phyloP scores from a whole-genome alignment of 1,139 yeast species.

The Hansenula lynferdii region DNA sequence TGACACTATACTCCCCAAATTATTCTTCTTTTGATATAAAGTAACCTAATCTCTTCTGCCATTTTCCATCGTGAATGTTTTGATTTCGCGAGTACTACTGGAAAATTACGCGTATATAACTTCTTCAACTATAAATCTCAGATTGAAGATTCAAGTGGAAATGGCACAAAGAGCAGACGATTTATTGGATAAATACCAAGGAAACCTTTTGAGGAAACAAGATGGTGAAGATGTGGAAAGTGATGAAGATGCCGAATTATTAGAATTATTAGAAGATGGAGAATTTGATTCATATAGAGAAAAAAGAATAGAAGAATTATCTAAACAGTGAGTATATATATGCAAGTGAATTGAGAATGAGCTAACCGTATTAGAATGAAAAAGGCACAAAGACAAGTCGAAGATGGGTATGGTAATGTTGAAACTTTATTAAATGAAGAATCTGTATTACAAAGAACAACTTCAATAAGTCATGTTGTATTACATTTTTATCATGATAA shows the following conservation, averaged over 20 bases:
- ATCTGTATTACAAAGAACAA: constrained; percentile 47
- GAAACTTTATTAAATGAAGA: constrained; percentile 44
- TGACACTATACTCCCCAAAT: no score
- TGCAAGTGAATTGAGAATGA: no score
- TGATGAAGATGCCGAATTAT: constrained; percentile 42
- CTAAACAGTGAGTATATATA: constrained; percentile 32
- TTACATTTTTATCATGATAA: constrained; percentile 63
- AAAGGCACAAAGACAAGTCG: constrained; percentile 33
- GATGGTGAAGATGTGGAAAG: constrained; percentile 30
- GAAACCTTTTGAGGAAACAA: constrained; percentile 22
- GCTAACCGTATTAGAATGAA: no score
- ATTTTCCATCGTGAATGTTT: no score
- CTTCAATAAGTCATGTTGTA: constrained; percentile 39
- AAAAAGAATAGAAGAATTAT: constrained; percentile 59
- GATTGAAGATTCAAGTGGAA: no score
- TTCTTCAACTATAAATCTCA: no score
- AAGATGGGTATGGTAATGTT: constrained; percentile 39
- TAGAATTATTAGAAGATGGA: constrained; percentile 57
- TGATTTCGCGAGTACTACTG: no score
- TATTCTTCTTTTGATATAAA: no score
- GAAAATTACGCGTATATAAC: no score
- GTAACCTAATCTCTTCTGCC: no score
- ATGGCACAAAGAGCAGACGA: no score
- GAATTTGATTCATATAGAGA: constrained; percentile 75
- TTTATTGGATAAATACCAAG: constrained; percentile 38